phyloP scores from a whole-genome alignment of 805 yeast genomes.

The Priceomyces castillae region DNA sequence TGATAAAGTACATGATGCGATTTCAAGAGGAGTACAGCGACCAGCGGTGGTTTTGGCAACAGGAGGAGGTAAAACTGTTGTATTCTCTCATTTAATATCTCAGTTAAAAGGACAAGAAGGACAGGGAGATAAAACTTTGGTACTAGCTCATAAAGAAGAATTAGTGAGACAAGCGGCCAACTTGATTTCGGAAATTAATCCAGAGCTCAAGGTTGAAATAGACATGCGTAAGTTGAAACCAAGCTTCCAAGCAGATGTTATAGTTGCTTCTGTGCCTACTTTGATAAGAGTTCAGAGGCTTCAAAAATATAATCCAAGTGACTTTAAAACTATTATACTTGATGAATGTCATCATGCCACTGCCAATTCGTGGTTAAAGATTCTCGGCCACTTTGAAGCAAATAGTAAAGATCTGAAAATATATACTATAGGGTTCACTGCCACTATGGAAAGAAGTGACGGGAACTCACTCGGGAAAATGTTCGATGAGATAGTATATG shows the following conservation, averaged over 20 bases:
- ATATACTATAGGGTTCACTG: constrained; percentile 80
- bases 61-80: constrained; percentile 92
- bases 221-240: constrained; percentile 65
- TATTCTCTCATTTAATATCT: constrained; percentile 59
- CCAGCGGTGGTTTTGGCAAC: constrained; percentile 87
- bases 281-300: constrained; percentile 48
- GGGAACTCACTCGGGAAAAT: constrained; percentile 52
- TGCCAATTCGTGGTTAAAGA: constrained; percentile 59
- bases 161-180: constrained; percentile 66
- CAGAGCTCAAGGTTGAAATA: constrained; percentile 52
- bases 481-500: constrained; percentile 73
- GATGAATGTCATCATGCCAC: constrained; percentile 95
- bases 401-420: constrained; percentile 38
- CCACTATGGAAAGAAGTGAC: constrained; percentile 82
- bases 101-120: constrained; percentile 24
- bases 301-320: constrained; percentile 49
- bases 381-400: constrained; percentile 60
- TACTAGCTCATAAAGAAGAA: constrained; percentile 81
- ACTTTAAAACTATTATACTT: constrained; percentile 70
- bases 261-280: constrained; percentile 77
- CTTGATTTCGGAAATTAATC: constrained; percentile 47
- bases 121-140: constrained; percentile 44
- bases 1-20: constrained; percentile 47
- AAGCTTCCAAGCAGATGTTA: constrained; percentile 51
- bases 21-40: constrained; percentile 46